Percentiles rank a stretch among this genome's conserved stretches.
Conservation (phyloP, 345 rosid species). For the Eucalyptus cloeziana region DNA sequence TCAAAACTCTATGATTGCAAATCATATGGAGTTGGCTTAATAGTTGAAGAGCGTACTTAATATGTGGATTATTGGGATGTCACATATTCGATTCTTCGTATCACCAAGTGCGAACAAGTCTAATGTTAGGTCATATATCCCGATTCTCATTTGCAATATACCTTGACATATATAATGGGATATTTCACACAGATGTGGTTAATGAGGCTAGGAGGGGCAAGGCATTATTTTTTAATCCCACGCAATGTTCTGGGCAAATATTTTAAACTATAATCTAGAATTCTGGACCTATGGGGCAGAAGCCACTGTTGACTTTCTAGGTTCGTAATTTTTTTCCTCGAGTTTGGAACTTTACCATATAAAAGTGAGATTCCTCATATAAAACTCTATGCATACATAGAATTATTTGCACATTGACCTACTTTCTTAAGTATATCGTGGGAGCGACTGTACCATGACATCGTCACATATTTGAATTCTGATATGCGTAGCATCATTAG, state of each 20-base stretch:
- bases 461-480: not conserved
- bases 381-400: not conserved
- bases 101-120: not conserved
- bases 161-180: not conserved
- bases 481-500: not conserved
- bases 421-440: not conserved
- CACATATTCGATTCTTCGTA: not conserved
- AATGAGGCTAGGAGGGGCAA: not conserved
- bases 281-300: not conserved
- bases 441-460: not conserved
- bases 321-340: not conserved
- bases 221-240: not conserved
- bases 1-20: not conserved
- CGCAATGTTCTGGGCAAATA: not conserved
- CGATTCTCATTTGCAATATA: not conserved
- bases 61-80: not conserved
- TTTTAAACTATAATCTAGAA: not conserved
- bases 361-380: not conserved
- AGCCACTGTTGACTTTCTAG: not conserved
- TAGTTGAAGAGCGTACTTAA: not conserved
- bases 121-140: not conserved
- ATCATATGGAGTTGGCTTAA: not conserved
- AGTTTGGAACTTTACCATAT: not conserved
- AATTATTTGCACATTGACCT: not conserved
- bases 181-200: not conserved